Percentiles rank a stretch among this genome's conserved stretches.
Conservation (phyloP, 257 asterid species). For the Agastache rugosa region DNA sequence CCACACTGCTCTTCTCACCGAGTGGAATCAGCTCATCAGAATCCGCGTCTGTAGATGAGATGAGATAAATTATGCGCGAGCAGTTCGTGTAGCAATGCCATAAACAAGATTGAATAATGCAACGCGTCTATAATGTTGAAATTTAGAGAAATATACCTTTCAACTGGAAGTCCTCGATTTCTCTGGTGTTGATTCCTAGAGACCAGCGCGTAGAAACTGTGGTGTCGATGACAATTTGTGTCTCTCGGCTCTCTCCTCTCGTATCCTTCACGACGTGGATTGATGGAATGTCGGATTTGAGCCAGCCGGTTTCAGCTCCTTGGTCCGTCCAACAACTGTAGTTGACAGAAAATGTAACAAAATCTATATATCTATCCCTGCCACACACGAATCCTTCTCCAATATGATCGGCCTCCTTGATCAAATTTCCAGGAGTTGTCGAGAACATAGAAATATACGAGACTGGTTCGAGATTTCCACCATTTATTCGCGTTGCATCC, state of each 20-base stretch:
- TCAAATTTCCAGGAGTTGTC: constrained; percentile 81
- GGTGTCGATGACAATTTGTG: constrained; percentile 60
- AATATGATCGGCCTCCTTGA: constrained; percentile 66
- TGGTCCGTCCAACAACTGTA: constrained; percentile 78
- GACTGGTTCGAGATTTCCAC: constrained; percentile 52
- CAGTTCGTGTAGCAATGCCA: no score
- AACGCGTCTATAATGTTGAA: neutral
- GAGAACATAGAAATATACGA: constrained; percentile 80
- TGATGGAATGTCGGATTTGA: constrained; percentile 68
- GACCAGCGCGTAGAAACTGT: constrained; percentile 82
- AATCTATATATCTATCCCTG: constrained; percentile 64
- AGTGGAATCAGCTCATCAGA: constrained; percentile 62
- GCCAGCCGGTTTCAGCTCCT: constrained; percentile 65
- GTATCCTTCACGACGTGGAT: constrained; percentile 61
- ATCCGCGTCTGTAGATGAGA: constrained; percentile 51
- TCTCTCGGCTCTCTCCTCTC: constrained; percentile 58
- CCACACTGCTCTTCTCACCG: constrained; percentile 59
- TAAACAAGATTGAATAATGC: neutral
- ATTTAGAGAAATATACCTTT: constrained; percentile 54
- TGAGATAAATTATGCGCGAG: neutral
- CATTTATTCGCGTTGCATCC: constrained; percentile 52
- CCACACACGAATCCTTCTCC: constrained; percentile 86
- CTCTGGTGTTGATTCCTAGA: constrained; percentile 74
- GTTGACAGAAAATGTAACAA: constrained; percentile 76
- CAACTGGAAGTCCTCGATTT: constrained; percentile 79